phyloP scores from a whole-genome alignment of 306 rosid genomes.

The Myrica gale region DNA sequence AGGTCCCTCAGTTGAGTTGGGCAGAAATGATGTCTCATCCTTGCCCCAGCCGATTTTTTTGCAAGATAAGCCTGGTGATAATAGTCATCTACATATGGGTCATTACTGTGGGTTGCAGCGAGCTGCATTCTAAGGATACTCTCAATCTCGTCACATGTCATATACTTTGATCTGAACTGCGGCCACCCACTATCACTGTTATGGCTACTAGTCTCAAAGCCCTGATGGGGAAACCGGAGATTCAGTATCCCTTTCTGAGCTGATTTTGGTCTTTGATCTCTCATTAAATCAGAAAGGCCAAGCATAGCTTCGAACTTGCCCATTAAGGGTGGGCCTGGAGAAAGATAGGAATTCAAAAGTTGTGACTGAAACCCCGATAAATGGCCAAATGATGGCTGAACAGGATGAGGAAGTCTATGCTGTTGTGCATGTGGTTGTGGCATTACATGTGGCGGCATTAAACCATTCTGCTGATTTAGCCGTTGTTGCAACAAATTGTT shows the following conservation, averaged over 20 bases:
- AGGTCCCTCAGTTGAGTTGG: slow-evolving; percentile 86
- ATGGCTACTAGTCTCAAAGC: slow-evolving; percentile 53
- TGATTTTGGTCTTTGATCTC: slow-evolving; percentile 74
- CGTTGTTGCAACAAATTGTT: slow-evolving; percentile 58
- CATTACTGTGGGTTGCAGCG: slow-evolving; percentile 92
- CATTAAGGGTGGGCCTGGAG: slow-evolving; percentile 61
- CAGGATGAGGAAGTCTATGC: slow-evolving; percentile 53
- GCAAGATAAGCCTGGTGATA: slow-evolving; percentile 92
- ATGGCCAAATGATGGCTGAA: slow-evolving; percentile 51
- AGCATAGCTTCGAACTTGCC: slow-evolving; percentile 75
- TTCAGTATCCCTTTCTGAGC: slow-evolving; percentile 60
- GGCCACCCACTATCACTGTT: slow-evolving; percentile 76
- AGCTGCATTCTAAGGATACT: slow-evolving; percentile 91
- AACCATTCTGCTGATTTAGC: slow-evolving; percentile 53
- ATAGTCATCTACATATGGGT: slow-evolving; percentile 96
- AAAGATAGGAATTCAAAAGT: slow-evolving; percentile 45
- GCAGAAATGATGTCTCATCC: slow-evolving; percentile 87
- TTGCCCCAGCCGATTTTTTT: slow-evolving; percentile 68
- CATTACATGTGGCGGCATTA: slow-evolving; percentile 50
- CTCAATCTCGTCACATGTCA: slow-evolving; percentile 86
- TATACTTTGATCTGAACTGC: slow-evolving; percentile 69
- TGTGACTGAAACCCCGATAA: slow-evolving; percentile 52
- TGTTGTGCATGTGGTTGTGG: slow-evolving; percentile 56
- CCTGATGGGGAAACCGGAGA: slow-evolving; percentile 55
- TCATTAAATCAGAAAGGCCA: slow-evolving; percentile 61